phyloP scores from a whole-genome alignment of 2,329 filamentous ascomycete genomes.

The Aspergillus candidus region DNA sequence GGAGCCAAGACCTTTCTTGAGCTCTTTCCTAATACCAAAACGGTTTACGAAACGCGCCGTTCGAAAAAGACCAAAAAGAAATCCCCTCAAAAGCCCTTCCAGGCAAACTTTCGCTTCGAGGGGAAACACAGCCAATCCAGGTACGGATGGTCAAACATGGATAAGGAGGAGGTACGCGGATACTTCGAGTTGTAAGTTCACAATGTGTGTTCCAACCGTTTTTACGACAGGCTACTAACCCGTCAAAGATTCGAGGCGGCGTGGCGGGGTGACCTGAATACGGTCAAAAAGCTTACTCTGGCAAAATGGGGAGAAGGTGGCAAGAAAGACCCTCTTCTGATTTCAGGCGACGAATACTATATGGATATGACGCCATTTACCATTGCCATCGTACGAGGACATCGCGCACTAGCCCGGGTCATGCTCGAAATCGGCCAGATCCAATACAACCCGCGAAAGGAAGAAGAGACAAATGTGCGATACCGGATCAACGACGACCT shows the following conservation, averaged over 20 bases:
- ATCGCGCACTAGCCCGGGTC: constrained; percentile 56
- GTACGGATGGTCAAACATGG: constrained; percentile 48
- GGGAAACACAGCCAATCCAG: constrained; percentile 34
- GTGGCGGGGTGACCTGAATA: constrained; percentile 63
- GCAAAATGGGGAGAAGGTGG: constrained; percentile 38
- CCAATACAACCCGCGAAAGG: constrained; percentile 55
- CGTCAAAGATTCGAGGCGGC: constrained; percentile 56
- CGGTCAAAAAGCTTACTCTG: constrained; percentile 42
- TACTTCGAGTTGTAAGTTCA: constrained; percentile 59
- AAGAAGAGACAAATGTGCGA: constrained; percentile 43
- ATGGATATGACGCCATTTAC: constrained; percentile 56
- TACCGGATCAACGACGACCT: constrained; percentile 32
- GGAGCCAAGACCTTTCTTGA: constrained; percentile 63
- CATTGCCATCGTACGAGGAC: constrained; percentile 61
- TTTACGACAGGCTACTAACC: constrained; percentile 25
- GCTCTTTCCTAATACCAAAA: constrained; percentile 49
- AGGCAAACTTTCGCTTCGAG: constrained; percentile 48
- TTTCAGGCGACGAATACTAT: constrained; percentile 52
- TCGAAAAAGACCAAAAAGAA: background rate
- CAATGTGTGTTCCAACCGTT: constrained; percentile 38
- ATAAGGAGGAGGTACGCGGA: constrained; percentile 48
- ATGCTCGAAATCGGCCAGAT: constrained; percentile 65
- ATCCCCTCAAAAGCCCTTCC: constrained; percentile 36
- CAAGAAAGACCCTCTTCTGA: constrained; percentile 55
- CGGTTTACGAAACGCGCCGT: background rate